phyloP scores from a whole-genome alignment of 2,329 filamentous ascomycete genomes.

The Sphaerostilbella broomeana region DNA sequence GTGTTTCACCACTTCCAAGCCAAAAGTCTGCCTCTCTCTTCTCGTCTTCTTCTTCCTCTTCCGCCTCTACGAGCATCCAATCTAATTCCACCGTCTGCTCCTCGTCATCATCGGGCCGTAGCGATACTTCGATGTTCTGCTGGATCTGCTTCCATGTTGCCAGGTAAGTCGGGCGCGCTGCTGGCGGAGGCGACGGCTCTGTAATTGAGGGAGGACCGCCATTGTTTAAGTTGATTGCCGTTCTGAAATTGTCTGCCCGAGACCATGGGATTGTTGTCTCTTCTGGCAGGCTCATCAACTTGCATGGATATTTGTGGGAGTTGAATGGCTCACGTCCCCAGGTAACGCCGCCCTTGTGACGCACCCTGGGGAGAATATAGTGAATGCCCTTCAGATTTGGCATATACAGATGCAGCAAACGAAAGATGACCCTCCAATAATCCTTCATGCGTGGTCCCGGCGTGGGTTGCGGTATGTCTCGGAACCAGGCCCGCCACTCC shows the following conservation, averaged over 20 bases:
- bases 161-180: neutral
- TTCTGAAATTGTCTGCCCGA: too few relatives aligned
- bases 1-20: conserved; percentile 5
- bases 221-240: too few relatives aligned
- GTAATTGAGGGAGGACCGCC: too few relatives aligned
- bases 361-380: conserved; percentile 22
- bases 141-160: conserved; percentile 4
- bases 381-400: conserved; percentile 20
- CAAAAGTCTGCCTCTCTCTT: neutral
- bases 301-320: conserved; percentile 14
- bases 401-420: conserved; percentile 19
- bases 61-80: conserved; percentile 7
- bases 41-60: neutral
- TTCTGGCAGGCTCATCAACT: conserved; percentile 18
- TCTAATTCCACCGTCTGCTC: conserved; percentile 1
- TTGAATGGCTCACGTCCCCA: conserved; percentile 24
- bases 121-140: conserved; percentile 4
- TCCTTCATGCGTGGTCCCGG: conserved; percentile 16
- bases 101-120: neutral
- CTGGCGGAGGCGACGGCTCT: neutral
- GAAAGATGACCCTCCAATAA: conserved; percentile 19
- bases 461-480: conserved; percentile 19
- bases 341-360: conserved; percentile 21
- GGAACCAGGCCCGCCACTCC: conserved; percentile 25
- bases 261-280: conserved; percentile 21